phyloP scores from a whole-genome alignment of 768 basidiomycete genomes.

The Auriscalpium microsporum region DNA sequence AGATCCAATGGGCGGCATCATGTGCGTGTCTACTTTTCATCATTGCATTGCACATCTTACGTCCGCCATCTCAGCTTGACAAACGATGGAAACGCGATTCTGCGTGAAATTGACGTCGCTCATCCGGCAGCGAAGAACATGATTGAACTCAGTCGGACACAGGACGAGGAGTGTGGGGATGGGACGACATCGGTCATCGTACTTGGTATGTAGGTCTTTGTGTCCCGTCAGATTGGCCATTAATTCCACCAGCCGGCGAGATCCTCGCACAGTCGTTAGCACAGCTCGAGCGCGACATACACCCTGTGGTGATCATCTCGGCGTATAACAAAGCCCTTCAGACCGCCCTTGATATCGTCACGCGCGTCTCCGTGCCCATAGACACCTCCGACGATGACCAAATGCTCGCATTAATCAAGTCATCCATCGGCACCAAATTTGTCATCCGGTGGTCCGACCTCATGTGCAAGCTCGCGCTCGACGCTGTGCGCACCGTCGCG shows the following conservation, averaged over 20 bases:
- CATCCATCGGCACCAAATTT: conserved; percentile 97
- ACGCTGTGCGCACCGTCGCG: conserved; percentile 86
- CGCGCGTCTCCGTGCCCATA: conserved; percentile 83
- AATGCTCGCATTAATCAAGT: conserved; percentile 97
- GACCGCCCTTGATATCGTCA: conserved; percentile 83
- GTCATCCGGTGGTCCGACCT: conserved; percentile 94
- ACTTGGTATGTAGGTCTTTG: conserved; percentile 50
- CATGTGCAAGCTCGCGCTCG: conserved; percentile 91
- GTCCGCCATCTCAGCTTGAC: conserved; percentile 53
- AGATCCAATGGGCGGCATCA: conserved; percentile 98
- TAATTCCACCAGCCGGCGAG: conserved; percentile 67
- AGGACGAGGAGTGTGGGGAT: conserved; percentile 98
- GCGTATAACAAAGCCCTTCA: conserved; percentile 96
- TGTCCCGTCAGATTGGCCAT: not conserved
- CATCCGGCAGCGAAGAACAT: conserved; percentile 99
- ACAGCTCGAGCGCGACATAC: conserved; percentile 92
- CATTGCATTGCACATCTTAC: not conserved
- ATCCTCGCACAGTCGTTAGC: conserved; percentile 92
- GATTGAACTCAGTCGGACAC: conserved; percentile 96
- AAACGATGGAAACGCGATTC: conserved; percentile 98
- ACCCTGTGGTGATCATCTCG: conserved; percentile 97
- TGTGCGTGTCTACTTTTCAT: conserved; percentile 42
- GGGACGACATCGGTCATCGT: conserved; percentile 99
- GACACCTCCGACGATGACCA: conserved; percentile 76
- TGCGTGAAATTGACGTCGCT: conserved; percentile 97